A percentile compares a stretch with the other conserved stretches of the same genome.
Evolutionary conservation across 768 basidiomycete genomes (phyloP).

Genomic region (Hygrocybe coccinea): DNA sequence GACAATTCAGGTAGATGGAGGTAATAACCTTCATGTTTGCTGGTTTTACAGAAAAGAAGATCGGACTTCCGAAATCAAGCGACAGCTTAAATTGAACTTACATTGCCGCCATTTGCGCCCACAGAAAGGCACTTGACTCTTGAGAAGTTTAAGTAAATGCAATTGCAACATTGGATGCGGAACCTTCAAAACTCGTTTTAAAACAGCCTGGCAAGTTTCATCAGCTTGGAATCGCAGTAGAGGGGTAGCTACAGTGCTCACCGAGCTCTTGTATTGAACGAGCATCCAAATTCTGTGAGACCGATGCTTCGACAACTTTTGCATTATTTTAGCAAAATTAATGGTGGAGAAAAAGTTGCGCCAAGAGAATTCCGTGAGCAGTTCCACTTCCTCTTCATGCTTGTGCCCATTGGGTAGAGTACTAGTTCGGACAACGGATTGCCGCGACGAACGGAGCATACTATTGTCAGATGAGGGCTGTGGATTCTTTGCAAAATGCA

Average conservation of each 20-base stretch:
- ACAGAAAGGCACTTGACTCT: constrained; percentile 97
- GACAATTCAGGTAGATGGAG: constrained; percentile 93
- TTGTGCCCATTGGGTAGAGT: constrained; percentile 68
- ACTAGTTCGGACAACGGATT: constrained; percentile 51
- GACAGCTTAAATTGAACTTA: constrained; percentile 33
- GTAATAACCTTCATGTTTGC: constrained; percentile 99
- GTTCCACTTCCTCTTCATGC: constrained; percentile 83
- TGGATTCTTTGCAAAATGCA: constrained; percentile 66
- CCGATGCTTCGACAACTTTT: constrained; percentile 92
- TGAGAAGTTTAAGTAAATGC: constrained; percentile 93
- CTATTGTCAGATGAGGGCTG: constrained; percentile 60
- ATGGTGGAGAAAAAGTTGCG: constrained; percentile 95
- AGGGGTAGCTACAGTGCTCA: constrained; percentile 34
- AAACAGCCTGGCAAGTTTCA: constrained; percentile 63
- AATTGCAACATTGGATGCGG: constrained; percentile 92
- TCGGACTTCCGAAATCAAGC: constrained; percentile 3
- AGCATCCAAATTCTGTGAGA: constrained; percentile 94
- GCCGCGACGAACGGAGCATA: constrained; percentile 56
- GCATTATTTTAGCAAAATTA: constrained; percentile 97
- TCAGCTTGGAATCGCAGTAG: constrained; percentile 18
- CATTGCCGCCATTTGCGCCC: constrained; percentile 98
- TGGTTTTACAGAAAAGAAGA: constrained; percentile 28
- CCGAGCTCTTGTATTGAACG: constrained; percentile 97
- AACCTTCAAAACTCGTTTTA: constrained; percentile 92
- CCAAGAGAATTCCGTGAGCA: constrained; percentile 94